Base-by-base conservation (phyloP, 2,329 filamentous ascomycete genomes). In the Pseudogymnoascus sp. region DNA sequence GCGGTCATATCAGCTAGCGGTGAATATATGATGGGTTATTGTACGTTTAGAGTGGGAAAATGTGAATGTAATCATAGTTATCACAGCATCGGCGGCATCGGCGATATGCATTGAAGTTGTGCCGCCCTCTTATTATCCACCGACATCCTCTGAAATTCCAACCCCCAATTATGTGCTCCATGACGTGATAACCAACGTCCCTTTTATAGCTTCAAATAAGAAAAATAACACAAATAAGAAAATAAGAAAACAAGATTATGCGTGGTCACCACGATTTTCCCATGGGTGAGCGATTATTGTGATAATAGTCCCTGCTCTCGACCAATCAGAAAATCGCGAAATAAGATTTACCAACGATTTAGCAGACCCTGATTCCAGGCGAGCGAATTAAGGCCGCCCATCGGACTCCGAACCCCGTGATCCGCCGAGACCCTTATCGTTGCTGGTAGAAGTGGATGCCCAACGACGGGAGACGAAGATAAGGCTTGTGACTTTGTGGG, bases 401-500 rank as follows among this genome's bases (percentile, higher is more conserved):
- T 56, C 50, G 50, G 50, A 56, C 25, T 18, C 50, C n/a, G n/a
- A 16, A 50, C 25, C 50, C 50, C 50, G 50, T 56, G 50, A 56
- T 56, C 50, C 50, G 50, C 50, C 28, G 50, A 56, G 28, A 34
- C 11, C 16, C 50, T 56, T 56, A 56, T 56, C 42, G 16, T 4
- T 18, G 16, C 1, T 18, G 8, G n/a, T 16, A 34, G 31, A 12
- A 34, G 31, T 34, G 31, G 10, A 34, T 12, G 25, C 46, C 46
- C 46, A 53, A 31, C 25, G 50, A 56, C 25, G 50, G 50, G 50
- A 56, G 50, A 56, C 50, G 50, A 50, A 31, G 50, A 56, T 56
- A 56, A 56, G 50, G 50, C 50, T 56, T 56, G 50, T 34, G 50
- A 56, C n/a, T 21, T 56, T 56, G 50, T 56, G 50, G 50, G 50